Base-by-base conservation (phyloP, 2,329 filamentous ascomycete species). In the Epichloe coenophiala region DNA sequence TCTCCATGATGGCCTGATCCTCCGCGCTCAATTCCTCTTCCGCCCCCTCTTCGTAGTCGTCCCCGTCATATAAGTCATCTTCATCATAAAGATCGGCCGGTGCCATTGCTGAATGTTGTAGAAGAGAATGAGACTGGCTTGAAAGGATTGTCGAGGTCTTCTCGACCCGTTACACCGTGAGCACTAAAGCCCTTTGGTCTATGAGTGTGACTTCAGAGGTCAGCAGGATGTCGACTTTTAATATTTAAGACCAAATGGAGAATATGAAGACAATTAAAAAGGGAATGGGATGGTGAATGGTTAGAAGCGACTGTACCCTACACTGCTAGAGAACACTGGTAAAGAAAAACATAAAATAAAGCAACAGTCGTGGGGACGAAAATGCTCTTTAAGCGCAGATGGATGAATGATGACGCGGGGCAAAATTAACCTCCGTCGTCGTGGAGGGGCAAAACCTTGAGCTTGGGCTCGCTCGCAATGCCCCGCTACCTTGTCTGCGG, bases 1-100 rank as follows among this genome's bases (percentile, higher is more conserved):
- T 66, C 39, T 76, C 74, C 76, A 94, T 77, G 12, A 68, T 64
- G 8, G 61, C 65, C 40, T 65, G 66, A 54, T 77, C 74, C 55
- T 77, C 74, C 1, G 68, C 61, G 48, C 69, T 75, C 42, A 75
- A 62, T 56, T 75, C 64, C 53, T 71, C 70, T 15, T 69, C 67
- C 36, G 71, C 70, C 44, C 71, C 68, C 15, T 67, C 73, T 13
- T 71, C 70, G 39, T 71, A 67, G 2, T 61, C 68, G 21, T 78
- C 74, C 50, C 69, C 77, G 53, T 77, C 72, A 51, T 75, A 69
- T 36, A 68, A 58, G 23, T 67, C 63, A 48, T 74, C 74, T 15
- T 75, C 68, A 54, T 76, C 68, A 58, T 73, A 76, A 49, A 76
- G 70, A 51, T 61, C 51, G 13, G 51, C 48, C 13, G 56, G 53